Conservation (phyloP, 2,329 filamentous ascomycete genomes). For the Coniella vitis region DNA sequence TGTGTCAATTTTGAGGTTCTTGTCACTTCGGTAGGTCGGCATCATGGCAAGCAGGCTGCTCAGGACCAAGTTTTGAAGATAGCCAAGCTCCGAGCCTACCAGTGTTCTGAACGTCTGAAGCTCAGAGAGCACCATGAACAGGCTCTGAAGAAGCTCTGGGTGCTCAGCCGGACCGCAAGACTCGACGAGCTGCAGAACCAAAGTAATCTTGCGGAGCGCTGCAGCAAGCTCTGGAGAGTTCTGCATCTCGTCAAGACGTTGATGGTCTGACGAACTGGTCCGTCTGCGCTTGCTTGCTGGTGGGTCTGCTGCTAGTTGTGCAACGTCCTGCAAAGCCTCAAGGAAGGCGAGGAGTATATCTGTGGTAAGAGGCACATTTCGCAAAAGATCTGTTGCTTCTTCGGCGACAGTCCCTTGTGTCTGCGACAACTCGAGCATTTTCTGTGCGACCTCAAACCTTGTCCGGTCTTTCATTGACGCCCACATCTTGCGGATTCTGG, state of each 20-base stretch:
- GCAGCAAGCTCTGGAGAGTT: conserved; percentile 59
- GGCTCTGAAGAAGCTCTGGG: conserved; percentile 65
- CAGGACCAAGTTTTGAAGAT: conserved; percentile 79
- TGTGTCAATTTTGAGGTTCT: conserved; percentile 61
- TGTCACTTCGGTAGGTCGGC: conserved; percentile 61
- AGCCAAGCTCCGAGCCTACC: conserved; percentile 79
- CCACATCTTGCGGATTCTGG: conserved; percentile 67
- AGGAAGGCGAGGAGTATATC: conserved; percentile 66
- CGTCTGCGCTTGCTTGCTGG: conserved; percentile 73
- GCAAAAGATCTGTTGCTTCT: conserved; percentile 65
- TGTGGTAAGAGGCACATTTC: conserved; percentile 66
- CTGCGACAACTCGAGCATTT: conserved; percentile 56
- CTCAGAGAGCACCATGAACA: conserved; percentile 82
- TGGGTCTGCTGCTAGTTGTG: conserved; percentile 63
- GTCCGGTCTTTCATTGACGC: conserved; percentile 58
- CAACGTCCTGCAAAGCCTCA: conserved; percentile 65
- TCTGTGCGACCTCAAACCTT: conserved; percentile 52
- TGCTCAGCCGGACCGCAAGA: conserved; percentile 69
- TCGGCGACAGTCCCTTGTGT: conserved; percentile 32
- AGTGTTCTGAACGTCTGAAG: conserved; percentile 78
- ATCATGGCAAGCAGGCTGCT: conserved; percentile 79
- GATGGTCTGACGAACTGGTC: conserved; percentile 65
- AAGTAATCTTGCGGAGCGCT: conserved; percentile 69
- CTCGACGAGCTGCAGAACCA: conserved; percentile 85
- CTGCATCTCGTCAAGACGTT: conserved; percentile 51